These are phyloP conservation scores for Candida xiaguanensis DNA, from an alignment of 805 yeast genomes.

Conservation along the genomic window DNA sequence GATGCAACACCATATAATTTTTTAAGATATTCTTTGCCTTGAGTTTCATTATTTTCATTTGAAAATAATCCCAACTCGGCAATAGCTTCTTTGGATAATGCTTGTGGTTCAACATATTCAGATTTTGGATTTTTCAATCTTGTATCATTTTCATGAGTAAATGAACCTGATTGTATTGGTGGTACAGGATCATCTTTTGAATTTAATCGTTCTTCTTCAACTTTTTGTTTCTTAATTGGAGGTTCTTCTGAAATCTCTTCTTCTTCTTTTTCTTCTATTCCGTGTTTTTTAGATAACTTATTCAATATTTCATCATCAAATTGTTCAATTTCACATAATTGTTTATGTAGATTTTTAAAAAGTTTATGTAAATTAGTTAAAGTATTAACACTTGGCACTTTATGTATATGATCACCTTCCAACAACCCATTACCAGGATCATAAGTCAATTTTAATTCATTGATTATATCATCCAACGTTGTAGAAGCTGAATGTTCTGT, in stretches of 20 bases:
- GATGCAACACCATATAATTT: slow-evolving; percentile 82
- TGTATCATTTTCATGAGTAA: slow-evolving; percentile 54
- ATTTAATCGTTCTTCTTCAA: slow-evolving; percentile 14
- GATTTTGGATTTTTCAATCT: slow-evolving; percentile 66
- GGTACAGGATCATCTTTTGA: slow-evolving; percentile 36
- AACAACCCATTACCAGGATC: slow-evolving; percentile 58
- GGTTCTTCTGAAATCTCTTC: slow-evolving; percentile 8
- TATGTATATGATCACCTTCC: slow-evolving; percentile 52
- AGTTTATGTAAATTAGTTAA: slow-evolving; percentile 43
- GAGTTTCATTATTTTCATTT: slow-evolving; percentile 58
- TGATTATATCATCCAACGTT: slow-evolving; percentile 48
- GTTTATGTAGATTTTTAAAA: slow-evolving; percentile 37
- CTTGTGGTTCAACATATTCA: slow-evolving; percentile 69
- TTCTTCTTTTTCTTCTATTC: slow-evolving; percentile 5
- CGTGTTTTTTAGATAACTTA: slow-evolving; percentile 13
- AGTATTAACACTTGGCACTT: slow-evolving; percentile 38
- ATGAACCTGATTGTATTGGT: slow-evolving; percentile 43
- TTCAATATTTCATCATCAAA: slow-evolving; percentile 25
- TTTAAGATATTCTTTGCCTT: slow-evolving; percentile 72
- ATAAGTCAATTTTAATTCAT: slow-evolving; percentile 50
- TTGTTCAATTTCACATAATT: slow-evolving; percentile 31
- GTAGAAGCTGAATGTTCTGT: slow-evolving; percentile 30
- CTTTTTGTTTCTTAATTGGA: slow-evolving; percentile 7
- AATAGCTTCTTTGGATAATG: slow-evolving; percentile 60
- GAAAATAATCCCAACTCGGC: slow-evolving; percentile 61